phyloP scores from a whole-genome alignment of 768 basidiomycete genomes.

The Kwoniella europaea region DNA sequence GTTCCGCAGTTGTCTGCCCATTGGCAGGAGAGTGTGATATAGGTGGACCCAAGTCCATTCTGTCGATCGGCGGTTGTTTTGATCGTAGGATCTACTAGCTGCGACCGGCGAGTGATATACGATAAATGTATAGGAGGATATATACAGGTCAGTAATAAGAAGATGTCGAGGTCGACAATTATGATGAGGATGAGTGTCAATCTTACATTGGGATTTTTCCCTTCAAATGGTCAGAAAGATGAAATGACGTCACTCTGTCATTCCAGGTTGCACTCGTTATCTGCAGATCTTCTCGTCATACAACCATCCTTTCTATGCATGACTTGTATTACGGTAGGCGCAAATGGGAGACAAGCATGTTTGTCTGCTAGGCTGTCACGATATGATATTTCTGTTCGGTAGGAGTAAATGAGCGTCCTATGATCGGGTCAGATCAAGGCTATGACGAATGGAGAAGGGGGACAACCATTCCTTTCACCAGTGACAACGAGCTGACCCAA shows the following conservation, averaged over 20 bases:
- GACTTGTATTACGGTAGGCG: no score
- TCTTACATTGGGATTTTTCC: neutral
- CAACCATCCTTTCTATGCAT: no score
- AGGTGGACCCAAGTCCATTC: slow-evolving; percentile 10
- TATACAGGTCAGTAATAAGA: neutral
- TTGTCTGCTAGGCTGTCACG: no score
- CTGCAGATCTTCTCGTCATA: neutral
- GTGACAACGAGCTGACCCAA: no score
- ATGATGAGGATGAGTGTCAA: neutral
- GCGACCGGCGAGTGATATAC: neutral
- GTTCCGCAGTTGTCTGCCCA: neutral
- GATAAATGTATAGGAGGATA: neutral
- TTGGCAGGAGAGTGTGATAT: neutral
- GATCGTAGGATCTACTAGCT: neutral
- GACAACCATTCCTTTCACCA: no score
- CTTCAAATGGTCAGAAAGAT: no score
- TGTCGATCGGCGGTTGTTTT: neutral
- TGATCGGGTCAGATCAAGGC: no score
- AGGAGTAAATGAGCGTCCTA: no score
- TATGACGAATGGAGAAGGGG: no score
- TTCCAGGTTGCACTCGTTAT: no score
- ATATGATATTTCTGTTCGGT: no score
- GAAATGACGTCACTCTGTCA: slow-evolving; percentile 3
- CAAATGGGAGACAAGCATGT: no score
- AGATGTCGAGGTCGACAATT: neutral